Base-by-base conservation (phyloP, 2,329 filamentous ascomycete genomes). In the Knufia petricola region DNA sequence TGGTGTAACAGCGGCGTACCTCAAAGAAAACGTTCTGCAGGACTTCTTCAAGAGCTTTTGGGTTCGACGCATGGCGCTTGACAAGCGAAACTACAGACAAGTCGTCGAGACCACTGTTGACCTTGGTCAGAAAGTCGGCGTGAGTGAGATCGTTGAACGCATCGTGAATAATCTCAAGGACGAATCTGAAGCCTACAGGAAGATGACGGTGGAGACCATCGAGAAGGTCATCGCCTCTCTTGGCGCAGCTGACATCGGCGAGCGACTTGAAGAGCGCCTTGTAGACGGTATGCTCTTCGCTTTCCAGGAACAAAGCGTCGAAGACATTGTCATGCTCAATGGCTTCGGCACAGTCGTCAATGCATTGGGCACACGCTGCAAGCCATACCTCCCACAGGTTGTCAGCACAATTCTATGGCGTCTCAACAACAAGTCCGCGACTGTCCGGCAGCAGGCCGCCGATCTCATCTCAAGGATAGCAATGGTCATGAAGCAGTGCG, bases 21-120 rank as follows among this genome's bases (percentile, higher is more conserved):
- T 98, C 34, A 96, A 95, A 67, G 89, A 96, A 62, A 85, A 94
- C 54, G 89, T 98, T 6, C 74, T 98, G 32, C 82, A 87, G 57
- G 92, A 96, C 52, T 98, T 98, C 64, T 98, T 98, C 74, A 95
- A 95, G 72, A 89, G 85, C 63, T 98, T 98, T 70, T 98, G 92
- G 92, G 89, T 96, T 34, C 78, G 92, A 54, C 78, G 92, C 49
- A 96, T 98, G 87, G 92, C 92, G 6, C 72, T 98, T 49, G 92
- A 98, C 66, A 94, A 95, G 72, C 83, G 92, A 56, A 98, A 96
- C 71, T 98, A 96, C 66, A 81, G 90, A 59, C 90, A 96, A 64
- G 92, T 98, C 4, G 92, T 98, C 6, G 92, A 98, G 65, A 98
- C 92, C 0, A 98, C 92, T 0, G 90, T 96, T 12, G 92, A 98